Conservation (phyloP, 805 yeast genomes). For the Isabelozyma rhagii region DNA sequence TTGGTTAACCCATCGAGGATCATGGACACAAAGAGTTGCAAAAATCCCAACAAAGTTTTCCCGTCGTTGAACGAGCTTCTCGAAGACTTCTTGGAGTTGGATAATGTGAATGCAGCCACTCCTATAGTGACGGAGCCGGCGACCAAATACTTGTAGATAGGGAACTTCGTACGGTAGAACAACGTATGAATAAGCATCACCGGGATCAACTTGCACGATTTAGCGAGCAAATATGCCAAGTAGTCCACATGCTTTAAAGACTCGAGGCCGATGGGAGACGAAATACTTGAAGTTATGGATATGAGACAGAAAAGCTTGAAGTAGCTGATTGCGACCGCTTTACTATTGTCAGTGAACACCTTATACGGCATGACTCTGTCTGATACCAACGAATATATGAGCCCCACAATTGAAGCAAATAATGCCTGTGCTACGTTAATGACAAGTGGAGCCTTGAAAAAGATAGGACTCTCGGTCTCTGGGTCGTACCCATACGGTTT, state of each 20-base stretch:
- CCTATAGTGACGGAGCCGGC: constrained; percentile 81
- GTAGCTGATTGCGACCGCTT: constrained; percentile 9
- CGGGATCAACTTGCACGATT: constrained; percentile 91
- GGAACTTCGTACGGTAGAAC: constrained; percentile 68
- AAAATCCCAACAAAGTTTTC: constrained; percentile 52
- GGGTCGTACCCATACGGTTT: constrained; percentile 61
- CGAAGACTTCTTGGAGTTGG: constrained; percentile 22
- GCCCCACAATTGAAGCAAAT: constrained; percentile 70
- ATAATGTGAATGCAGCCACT: constrained; percentile 72
- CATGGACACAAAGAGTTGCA: constrained; percentile 57
- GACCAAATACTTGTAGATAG: constrained; percentile 71
- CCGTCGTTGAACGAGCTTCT: constrained; percentile 37
- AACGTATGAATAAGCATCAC: constrained; percentile 82
- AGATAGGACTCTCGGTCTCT: constrained; percentile 26
- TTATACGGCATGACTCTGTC: constrained; percentile 25
- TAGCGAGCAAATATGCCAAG: constrained; percentile 79
- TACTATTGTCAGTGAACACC: constrained; percentile 31
- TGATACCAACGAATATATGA: constrained; percentile 45
- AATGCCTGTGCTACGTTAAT: constrained; percentile 72
- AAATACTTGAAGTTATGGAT: constrained; percentile 71
- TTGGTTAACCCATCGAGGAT: constrained; percentile 89
- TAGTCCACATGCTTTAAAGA: constrained; percentile 83
- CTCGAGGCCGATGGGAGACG: constrained; percentile 80
- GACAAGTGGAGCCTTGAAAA: constrained; percentile 75
- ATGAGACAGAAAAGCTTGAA: constrained; percentile 46